Conservation (phyloP, 257 asterid genomes). For the Solanum paucissectum region DNA sequence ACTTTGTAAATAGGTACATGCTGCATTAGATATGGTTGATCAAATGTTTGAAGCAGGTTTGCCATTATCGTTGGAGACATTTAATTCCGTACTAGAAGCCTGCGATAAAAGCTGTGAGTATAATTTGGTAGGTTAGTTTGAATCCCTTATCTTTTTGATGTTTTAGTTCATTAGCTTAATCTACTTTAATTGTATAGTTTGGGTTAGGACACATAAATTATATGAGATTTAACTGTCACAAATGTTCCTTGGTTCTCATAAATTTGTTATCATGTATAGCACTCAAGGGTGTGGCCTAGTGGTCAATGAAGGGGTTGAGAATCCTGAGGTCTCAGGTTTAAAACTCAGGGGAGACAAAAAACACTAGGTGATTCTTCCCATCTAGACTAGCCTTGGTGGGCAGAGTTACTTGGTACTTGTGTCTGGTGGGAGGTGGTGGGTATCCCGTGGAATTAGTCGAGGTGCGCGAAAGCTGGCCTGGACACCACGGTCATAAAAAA, state of each 20-base stretch:
- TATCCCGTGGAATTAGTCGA: background rate
- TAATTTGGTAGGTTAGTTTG: slow-evolving; percentile 49
- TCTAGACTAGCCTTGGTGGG: background rate
- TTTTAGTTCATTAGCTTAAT: background rate
- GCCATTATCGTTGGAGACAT: slow-evolving; percentile 32
- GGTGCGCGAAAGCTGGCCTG: background rate
- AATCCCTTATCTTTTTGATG: slow-evolving; percentile 6
- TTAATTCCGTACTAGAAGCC: slow-evolving; percentile 54
- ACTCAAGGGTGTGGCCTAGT: background rate
- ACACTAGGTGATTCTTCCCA: background rate
- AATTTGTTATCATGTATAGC: background rate
- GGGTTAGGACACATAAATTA: background rate
- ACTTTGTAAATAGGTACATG: slow-evolving; percentile 48
- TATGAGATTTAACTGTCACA: background rate
- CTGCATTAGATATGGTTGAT: slow-evolving; percentile 56
- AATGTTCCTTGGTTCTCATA: background rate
- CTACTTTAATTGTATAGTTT: background rate
- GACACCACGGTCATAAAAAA: background rate
- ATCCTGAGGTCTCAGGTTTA: background rate
- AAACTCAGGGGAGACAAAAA: background rate
- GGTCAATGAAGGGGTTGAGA: background rate
- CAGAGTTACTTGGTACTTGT: background rate
- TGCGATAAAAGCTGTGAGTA: slow-evolving; percentile 64
- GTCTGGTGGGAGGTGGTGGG: background rate
- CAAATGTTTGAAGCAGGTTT: slow-evolving; percentile 43